A percentile compares a stretch with the other conserved stretches of the same genome.
phyloP scores from a whole-genome alignment of 331 rosid species.

The Spiraea crenata region DNA sequence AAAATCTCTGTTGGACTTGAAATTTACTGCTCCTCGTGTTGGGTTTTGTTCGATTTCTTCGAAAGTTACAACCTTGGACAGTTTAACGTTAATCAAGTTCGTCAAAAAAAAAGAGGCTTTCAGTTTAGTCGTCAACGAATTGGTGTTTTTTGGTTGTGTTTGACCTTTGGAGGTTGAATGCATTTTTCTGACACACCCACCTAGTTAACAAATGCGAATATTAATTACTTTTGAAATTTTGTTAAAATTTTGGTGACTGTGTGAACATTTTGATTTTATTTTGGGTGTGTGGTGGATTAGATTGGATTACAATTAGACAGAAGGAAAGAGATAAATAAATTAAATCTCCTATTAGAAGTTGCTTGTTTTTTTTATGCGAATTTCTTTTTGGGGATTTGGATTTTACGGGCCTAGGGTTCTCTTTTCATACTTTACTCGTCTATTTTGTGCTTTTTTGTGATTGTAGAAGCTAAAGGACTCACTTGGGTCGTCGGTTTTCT shows the following conservation, averaged over 20 bases:
- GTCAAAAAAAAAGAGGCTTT: slow-evolving; percentile 15
- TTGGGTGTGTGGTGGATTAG: slow-evolving; percentile 33
- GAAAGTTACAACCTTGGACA: slow-evolving; percentile 12
- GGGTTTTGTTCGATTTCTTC: slow-evolving; percentile 10
- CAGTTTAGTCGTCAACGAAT: neutral
- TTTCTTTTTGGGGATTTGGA: slow-evolving; percentile 38
- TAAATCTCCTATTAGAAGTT: slow-evolving; percentile 28
- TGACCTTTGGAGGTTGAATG: slow-evolving; percentile 35
- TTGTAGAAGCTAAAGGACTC: slow-evolving; percentile 34
- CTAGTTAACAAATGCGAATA: slow-evolving; percentile 38
- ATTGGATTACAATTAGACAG: slow-evolving; percentile 13
- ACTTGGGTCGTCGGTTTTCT: slow-evolving; percentile 39
- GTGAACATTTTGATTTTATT: slow-evolving; percentile 42
- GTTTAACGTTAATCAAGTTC: slow-evolving; percentile 30
- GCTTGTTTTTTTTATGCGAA: slow-evolving; percentile 25
- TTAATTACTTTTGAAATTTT: slow-evolving; percentile 18
- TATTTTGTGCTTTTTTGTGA: slow-evolving; percentile 31
- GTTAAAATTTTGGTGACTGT: slow-evolving; percentile 39
- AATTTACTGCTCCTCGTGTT: slow-evolving; percentile 18
- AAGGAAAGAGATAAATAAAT: slow-evolving; percentile 31
- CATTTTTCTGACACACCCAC: slow-evolving; percentile 45
- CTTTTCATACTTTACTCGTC: slow-evolving; percentile 39
- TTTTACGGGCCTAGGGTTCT: slow-evolving; percentile 52
- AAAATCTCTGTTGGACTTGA: slow-evolving; percentile 19
- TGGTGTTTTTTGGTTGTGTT: slow-evolving; percentile 23